These are phyloP conservation scores for Lumnitzera littorea DNA, from an alignment of 345 rosid species.

Conservation along the genomic window DNA sequence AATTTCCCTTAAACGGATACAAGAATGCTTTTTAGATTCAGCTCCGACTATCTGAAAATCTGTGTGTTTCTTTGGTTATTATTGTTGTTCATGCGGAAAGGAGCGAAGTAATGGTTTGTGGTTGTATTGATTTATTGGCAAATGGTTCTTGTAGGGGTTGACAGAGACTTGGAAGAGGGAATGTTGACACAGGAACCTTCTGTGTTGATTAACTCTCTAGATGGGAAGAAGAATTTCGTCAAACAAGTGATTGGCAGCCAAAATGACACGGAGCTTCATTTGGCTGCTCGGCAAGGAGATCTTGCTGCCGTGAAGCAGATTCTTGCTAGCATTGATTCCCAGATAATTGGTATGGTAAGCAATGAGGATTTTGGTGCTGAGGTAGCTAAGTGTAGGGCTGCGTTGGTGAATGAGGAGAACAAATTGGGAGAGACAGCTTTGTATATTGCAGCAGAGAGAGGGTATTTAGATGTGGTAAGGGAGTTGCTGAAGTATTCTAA, in stretches of 20 bases:
- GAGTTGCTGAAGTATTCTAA: constrained; percentile 78
- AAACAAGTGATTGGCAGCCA: constrained; percentile 90
- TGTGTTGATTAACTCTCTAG: constrained; percentile 47
- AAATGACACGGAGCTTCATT: constrained; percentile 79
- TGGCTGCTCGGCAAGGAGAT: constrained; percentile 84
- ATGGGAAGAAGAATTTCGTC: constrained; percentile 80
- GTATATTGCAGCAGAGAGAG: constrained; percentile 83
- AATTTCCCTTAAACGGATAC: no score
- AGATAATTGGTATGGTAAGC: constrained; percentile 56
- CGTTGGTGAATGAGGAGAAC: constrained; percentile 79
- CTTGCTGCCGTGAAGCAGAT: constrained; percentile 65
- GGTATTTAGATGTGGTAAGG: constrained; percentile 78
- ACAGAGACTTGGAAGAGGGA: constrained; percentile 66
- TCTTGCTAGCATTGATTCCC: constrained; percentile 60
- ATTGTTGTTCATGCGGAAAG: no score
- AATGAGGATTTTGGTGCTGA: constrained; percentile 69
- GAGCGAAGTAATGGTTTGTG: not conserved
- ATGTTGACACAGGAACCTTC: constrained; percentile 23
- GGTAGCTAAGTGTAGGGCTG: constrained; percentile 72
- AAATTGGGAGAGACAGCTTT: constrained; percentile 88
- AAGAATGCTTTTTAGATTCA: no score
- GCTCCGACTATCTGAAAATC: no score
- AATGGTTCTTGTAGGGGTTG: constrained; percentile 32
- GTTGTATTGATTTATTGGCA: constrained; percentile 4
- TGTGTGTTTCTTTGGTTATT: no score